Evolutionary conservation across 2,329 filamentous ascomycete species (phyloP), one percentile per base, ranked within the genome.

Genomic region (Penicillium sp.): DNA sequence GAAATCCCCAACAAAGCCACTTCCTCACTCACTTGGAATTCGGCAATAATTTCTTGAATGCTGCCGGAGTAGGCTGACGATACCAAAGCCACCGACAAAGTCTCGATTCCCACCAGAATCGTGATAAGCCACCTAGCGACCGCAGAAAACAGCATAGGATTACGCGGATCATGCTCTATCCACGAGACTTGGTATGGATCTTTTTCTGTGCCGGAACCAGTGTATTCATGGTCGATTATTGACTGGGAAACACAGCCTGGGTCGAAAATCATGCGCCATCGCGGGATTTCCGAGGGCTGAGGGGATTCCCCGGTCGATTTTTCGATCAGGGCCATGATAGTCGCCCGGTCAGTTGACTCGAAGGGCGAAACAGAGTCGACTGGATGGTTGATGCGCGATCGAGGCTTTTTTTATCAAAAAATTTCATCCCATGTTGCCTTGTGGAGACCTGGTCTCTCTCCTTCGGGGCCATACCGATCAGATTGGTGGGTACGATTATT

Each of bases 51-150:
- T 42, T 68, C 45, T 3, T 49, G 21, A 7, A 67, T 54, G 21
- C 65, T 65, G 24, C 70, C 70, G 13, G 62, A 62, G 44, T 71
- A 73, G 5, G 68, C 69, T 1, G 68, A 71, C 1, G 71, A 73
- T 6, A 64, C 67, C 24, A 73, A 65, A 18, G 71, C 53, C 29
- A 73, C 67, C 13, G 71, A 69, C 0, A 73, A 55, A 1, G 72
- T 71, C 2, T 65, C 62, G 31, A 68, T 42, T 3, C 66, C 64
- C 1, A 68, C 64, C 16, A 70, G 44, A 10, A 67, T 5, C 1
- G 67, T 72, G 9, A 72, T 66, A 4, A 56, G 45, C 64, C 68
- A 70, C 61, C 74, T 75, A 11, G 24, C 21, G 16, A 52, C 27
- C 14, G 21, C 7, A 9, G 36, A 31, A 27, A 50, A 59, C 14